A percentile compares a stretch with the other conserved stretches of the same genome.
These are phyloP conservation scores for Panicum miliaceum DNA, from an alignment of 176 grass and related monocot genomes.

Conservation along the genomic window DNA sequence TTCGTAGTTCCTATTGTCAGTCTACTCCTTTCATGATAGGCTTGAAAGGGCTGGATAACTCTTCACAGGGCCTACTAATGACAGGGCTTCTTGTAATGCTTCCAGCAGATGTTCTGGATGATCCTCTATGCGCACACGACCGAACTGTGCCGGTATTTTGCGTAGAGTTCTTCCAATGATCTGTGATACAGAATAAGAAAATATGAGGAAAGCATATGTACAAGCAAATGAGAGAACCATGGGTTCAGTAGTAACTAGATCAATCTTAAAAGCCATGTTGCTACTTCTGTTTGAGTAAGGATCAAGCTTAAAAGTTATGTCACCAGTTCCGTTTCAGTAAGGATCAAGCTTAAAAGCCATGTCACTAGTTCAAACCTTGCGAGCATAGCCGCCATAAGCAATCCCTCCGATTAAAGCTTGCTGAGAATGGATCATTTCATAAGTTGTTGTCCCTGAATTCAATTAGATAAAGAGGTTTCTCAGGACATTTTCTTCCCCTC, in stretches of 20 bases:
- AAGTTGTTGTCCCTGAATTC: slow-evolving; percentile 25
- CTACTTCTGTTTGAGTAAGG: background rate
- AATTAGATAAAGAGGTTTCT: slow-evolving; percentile 8
- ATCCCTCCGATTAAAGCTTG: slow-evolving; percentile 84
- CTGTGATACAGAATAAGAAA: slow-evolving; percentile 29
- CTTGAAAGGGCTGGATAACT: slow-evolving; percentile 33
- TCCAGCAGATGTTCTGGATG: slow-evolving; percentile 70
- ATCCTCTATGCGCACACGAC: slow-evolving; percentile 59
- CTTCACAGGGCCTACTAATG: slow-evolving; percentile 75
- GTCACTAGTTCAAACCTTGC: slow-evolving; percentile 64
- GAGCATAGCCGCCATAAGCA: slow-evolving; percentile 93
- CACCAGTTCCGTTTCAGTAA: background rate
- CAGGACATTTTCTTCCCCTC: background rate
- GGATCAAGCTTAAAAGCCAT: background rate
- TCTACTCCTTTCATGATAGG: slow-evolving; percentile 9
- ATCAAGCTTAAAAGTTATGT: background rate
- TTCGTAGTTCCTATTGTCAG: background rate
- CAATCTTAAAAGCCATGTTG: background rate
- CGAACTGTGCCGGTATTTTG: slow-evolving; percentile 50
- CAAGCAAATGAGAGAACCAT: background rate
- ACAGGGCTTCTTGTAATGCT: slow-evolving; percentile 69
- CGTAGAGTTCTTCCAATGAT: slow-evolving; percentile 78
- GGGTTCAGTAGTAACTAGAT: background rate
- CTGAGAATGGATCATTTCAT: slow-evolving; percentile 22
- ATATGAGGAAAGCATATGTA: background rate